Evolutionary conservation across 1,139 yeast species (phyloP), one percentile per base, ranked within the genome.

Genomic region (Kodamaea derodonti): DNA sequence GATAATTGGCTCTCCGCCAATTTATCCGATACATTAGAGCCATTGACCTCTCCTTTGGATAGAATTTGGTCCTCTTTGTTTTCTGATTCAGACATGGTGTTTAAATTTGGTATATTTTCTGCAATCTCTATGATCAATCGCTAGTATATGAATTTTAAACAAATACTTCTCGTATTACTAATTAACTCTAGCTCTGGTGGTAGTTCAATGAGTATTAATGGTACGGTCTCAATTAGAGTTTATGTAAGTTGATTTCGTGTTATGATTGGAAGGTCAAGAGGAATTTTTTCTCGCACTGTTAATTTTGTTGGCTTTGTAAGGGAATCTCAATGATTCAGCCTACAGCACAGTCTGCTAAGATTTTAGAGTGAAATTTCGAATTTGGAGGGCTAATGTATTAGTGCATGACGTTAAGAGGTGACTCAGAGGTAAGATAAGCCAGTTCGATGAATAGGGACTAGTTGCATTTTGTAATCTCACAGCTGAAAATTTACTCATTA

Each of bases 1-100:
- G 16, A n/a, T 10, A 24, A 14, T 14, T 33, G 29, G 8, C 24
- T 30, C 11, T 12, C 37, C 24, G 17, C 36, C 6, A 12, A 15
- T 20, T n/a, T 15, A 15, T 6, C 10, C 29, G n/a, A 10, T 15
- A 12, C 16, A 13, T 8, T 9, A 11, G 8, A 8, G 23, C 23
- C 23, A 20, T 20, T 20, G 23, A 11, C 23, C 11, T 11, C 23
- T 8, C 23, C 23, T 8, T 20, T 20, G 23, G 23, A 11, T 20
- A 11, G 10, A 11, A 8, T 18, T 18, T 7, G 22, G 9, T 9
- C 9, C 22, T 18, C 22, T 18, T 18, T 18, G 22, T 7, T 18
- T 18, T 18, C 22, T 9, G 22, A 18, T 7, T 18, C 22, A 9
- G 22, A 18, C 22, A 18, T 18, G 22, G 22, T 18, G 22, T 18